Conservation (phyloP, 225 moss, liverwort and hornwort genomes). For the Marchantia polymorpha region DNA sequence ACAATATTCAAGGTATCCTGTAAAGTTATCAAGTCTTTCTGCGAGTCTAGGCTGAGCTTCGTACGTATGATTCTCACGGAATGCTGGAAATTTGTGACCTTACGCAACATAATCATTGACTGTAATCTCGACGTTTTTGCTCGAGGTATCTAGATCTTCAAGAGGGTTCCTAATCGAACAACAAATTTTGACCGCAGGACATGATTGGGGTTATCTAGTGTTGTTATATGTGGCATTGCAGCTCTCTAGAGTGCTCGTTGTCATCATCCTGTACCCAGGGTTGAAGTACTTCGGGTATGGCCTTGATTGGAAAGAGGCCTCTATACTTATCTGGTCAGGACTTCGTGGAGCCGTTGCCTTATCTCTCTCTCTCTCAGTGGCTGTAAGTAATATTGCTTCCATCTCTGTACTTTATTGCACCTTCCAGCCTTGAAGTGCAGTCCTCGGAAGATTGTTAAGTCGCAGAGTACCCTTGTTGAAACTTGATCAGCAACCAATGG, state of each 20-base stretch:
- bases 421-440: too few species aligned
- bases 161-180: too few species aligned
- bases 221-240: conserved; percentile 81
- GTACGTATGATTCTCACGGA: too few species aligned
- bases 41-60: too few species aligned
- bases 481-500: too few species aligned
- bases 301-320: conserved; percentile 79
- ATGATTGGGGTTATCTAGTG: conserved; percentile 72
- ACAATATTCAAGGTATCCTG: conserved; percentile 61
- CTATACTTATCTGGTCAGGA: conserved; percentile 71
- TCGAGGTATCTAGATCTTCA: too few species aligned
- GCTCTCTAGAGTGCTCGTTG: conserved; percentile 63
- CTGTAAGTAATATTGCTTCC: conserved; percentile 50
- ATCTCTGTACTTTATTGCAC: neutral
- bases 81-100: too few species aligned
- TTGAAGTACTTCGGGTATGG: conserved; percentile 84
- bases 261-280: conserved; percentile 64
- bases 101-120: too few species aligned
- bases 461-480: too few species aligned
- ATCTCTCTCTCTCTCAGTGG: conserved; percentile 72
- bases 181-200: conserved; percentile 43
- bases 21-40: too few species aligned
- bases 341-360: conserved; percentile 92
- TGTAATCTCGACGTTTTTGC: too few species aligned
- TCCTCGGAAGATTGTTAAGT: too few species aligned